phyloP scores from a whole-genome alignment of 75 land plant genomes.

The Pseudotsuga menziesii region DNA sequence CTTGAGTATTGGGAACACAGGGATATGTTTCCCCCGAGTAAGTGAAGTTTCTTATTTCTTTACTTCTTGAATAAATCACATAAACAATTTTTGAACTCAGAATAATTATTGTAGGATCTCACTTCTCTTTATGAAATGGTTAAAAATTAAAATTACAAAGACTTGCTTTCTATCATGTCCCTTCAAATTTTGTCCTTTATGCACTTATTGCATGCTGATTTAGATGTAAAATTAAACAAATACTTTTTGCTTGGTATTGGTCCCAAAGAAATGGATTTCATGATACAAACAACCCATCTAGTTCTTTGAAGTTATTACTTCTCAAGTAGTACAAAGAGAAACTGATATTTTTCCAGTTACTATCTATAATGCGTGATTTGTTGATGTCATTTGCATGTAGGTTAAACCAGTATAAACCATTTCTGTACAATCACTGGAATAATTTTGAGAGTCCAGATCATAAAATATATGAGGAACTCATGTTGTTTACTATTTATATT shows the following conservation, averaged over 20 bases:
- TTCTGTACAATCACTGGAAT: background rate
- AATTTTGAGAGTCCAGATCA: background rate
- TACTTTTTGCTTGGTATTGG: background rate
- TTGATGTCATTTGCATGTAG: background rate
- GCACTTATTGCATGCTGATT: background rate
- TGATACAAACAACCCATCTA: background rate
- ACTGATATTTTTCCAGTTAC: background rate
- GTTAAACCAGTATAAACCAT: background rate
- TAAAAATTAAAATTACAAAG: background rate
- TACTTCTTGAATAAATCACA: background rate
- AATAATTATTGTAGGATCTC: background rate
- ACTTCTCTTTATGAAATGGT: background rate
- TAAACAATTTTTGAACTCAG: background rate
- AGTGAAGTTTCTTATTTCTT: slow-evolving; percentile 8
- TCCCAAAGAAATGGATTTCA: background rate
- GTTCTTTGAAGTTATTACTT: background rate
- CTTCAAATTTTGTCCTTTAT: background rate
- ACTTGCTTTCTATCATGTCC: background rate
- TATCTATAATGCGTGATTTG: background rate
- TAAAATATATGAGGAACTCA: background rate
- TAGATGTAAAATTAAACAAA: background rate
- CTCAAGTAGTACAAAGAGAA: background rate
- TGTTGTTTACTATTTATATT: background rate
- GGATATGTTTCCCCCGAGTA: slow-evolving; percentile 39
- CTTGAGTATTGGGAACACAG: slow-evolving; percentile 27